Evolutionary conservation across 1,139 yeast species (phyloP), one percentile per base, ranked within the genome.

Genomic region (Pichia sp.): DNA sequence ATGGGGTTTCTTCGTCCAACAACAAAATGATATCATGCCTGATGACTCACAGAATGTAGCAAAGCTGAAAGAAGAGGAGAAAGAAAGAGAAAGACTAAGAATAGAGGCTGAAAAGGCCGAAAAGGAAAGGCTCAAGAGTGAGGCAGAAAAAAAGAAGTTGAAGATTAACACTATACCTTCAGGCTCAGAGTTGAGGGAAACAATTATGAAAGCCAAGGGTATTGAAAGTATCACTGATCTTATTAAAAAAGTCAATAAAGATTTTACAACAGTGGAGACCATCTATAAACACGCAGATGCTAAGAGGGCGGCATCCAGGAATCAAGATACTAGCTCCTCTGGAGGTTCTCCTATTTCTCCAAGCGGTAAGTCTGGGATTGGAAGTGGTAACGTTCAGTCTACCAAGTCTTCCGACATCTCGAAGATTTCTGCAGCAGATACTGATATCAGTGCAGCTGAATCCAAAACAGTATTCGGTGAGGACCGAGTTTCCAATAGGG

Each of bases 161-260:
- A 68, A 64, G 49, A 61, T 67, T 31, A 75, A 73, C 54, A 73
- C 73, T 51, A 74, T 86, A 51, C 92, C 92, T 1, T 81, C 92
- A 0, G 95, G 95, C 19, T 77, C 84, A 3, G 90, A 87, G 65
- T 72, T 88, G 44, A 75, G 95, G 57, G 88, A 85, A 58, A 90
- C 93, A 0, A 84, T 87, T 47, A 82, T 87, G 53, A 81, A 82
- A 54, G 92, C 92, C 3, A 87, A 87, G 64, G 95, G 95, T 54
- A 81, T 86, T 54, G 84, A 84, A 57, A 80, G 87, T 19, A 87
- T 87, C 6, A 78, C 79, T 13, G 90, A 86, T 57, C 76, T 87
- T 62, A 85, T 89, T 63, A 82, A 78, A 54, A 84, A 81, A 61
- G 85, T 88, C 52, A 81, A 80, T 63, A 73, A 70, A 52, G 70